phyloP scores from a whole-genome alignment of 768 basidiomycete species.

The Porpolomopsis calyptriformis region DNA sequence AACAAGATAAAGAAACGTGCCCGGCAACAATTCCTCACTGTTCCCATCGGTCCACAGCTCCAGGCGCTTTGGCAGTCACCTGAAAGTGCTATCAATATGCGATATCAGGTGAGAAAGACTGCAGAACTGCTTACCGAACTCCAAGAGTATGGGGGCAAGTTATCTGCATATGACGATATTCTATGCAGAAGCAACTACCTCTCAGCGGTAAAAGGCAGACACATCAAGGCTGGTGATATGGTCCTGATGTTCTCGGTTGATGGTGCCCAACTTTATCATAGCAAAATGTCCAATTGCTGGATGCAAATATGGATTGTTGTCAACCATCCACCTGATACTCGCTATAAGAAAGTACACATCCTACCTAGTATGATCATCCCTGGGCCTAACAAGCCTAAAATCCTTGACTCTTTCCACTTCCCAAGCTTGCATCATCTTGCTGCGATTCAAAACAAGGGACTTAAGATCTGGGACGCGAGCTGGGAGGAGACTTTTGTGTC shows the following conservation, averaged over 20 bases:
- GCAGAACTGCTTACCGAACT: not conserved
- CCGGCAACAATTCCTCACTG: slow-evolving; percentile 23
- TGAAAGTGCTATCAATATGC: slow-evolving; percentile 18
- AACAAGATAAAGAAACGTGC: slow-evolving; percentile 12
- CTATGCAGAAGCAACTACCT: slow-evolving; percentile 20
- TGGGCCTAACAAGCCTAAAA: slow-evolving; percentile 29
- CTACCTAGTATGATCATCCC: slow-evolving; percentile 24
- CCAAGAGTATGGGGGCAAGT: not conserved
- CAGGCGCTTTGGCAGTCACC: slow-evolving; percentile 24
- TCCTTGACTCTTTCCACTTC: slow-evolving; percentile 26
- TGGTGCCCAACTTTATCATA: slow-evolving; percentile 30
- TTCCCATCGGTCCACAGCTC: slow-evolving; percentile 31
- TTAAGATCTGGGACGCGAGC: slow-evolving; percentile 16
- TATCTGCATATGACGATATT: slow-evolving; percentile 15
- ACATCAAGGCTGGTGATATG: slow-evolving; percentile 20
- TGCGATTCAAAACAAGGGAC: slow-evolving; percentile 24
- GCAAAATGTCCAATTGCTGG: slow-evolving; percentile 32
- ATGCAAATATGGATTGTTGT: slow-evolving; percentile 27
- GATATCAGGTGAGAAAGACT: slow-evolving; percentile 13
- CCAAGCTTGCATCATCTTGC: slow-evolving; percentile 24
- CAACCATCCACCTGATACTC: slow-evolving; percentile 18
- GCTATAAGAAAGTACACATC: slow-evolving; percentile 23
- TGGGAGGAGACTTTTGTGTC: slow-evolving; percentile 6
- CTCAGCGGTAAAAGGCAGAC: slow-evolving; percentile 6
- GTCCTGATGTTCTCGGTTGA: slow-evolving; percentile 26